These are phyloP conservation scores for Polygonum maritimum DNA, from an alignment of 148 eudicot species.

Conservation along the genomic window DNA sequence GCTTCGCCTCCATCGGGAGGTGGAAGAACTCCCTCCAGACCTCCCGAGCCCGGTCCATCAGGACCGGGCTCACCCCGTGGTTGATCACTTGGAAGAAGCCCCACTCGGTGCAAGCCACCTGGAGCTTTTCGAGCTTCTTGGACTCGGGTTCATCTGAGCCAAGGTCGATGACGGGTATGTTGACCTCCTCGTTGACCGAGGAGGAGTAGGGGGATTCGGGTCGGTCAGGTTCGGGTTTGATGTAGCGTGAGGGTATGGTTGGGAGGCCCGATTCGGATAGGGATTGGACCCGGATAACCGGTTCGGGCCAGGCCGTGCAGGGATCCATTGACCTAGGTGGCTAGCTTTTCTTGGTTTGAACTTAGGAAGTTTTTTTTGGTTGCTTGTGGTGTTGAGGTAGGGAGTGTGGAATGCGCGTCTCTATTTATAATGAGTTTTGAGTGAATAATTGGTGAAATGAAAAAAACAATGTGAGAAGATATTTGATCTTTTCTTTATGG, in stretches of 20 bases:
- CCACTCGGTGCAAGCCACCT: constrained; percentile 57
- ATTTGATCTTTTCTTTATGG: not conserved
- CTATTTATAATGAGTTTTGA: not conserved
- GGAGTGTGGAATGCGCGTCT: not conserved
- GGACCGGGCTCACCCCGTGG: constrained; percentile 54
- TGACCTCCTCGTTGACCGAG: not conserved
- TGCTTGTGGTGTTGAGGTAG: not conserved
- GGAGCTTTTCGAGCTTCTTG: constrained; percentile 20
- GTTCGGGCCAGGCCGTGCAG: constrained; percentile 62
- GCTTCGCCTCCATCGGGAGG: constrained; percentile 74
- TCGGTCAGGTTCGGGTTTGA: constrained; percentile 49
- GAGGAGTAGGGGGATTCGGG: constrained; percentile 17
- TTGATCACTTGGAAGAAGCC: constrained; percentile 81
- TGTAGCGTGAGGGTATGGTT: constrained; percentile 44
- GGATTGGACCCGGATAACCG: constrained; percentile 73
- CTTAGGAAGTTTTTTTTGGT: not conserved
- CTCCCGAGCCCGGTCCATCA: constrained; percentile 55
- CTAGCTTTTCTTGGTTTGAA: not conserved
- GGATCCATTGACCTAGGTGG: not conserved
- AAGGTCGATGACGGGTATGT: constrained; percentile 71
- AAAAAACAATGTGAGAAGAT: not conserved
- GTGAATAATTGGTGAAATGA: not conserved
- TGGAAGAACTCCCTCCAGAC: constrained; percentile 81
- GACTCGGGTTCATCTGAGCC: not conserved
- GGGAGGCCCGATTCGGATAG: constrained; percentile 44